Evolutionary conservation across 2,329 filamentous ascomycete species (phyloP).

Genomic region (Lachnellula subtilissima): DNA sequence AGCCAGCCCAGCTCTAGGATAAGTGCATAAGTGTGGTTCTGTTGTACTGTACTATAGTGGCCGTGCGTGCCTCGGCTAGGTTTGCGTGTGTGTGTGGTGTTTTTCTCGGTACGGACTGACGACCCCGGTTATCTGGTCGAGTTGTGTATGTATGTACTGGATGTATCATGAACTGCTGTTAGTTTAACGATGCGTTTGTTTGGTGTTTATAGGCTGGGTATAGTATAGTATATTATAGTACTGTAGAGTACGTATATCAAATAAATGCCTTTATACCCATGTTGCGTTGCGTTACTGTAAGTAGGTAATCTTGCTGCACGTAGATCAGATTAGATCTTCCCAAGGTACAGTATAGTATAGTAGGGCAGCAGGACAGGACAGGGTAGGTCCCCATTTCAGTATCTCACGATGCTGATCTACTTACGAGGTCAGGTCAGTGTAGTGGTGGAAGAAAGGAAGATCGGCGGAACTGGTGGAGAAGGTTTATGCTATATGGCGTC

Average conservation of each 20-base stretch:
- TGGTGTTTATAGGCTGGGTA: not conserved
- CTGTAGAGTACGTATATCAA: not conserved
- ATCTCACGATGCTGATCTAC: no score
- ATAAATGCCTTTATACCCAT: not conserved
- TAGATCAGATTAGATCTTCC: no score
- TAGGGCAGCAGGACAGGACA: no score
- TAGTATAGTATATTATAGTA: not conserved
- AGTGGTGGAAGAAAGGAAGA: not conserved
- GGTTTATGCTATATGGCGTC: conserved; percentile 8
- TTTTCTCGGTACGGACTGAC: not conserved
- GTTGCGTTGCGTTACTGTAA: not conserved
- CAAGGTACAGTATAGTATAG: no score
- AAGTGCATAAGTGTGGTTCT: not conserved
- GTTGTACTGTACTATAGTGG: not conserved
- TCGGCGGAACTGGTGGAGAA: not conserved
- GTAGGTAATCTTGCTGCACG: not conserved
- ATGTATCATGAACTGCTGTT: no score
- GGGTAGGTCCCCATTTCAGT: no score
- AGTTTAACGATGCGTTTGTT: no score
- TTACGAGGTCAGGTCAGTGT: not conserved
- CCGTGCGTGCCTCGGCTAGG: not conserved
- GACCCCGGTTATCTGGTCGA: not conserved
- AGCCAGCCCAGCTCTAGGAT: not conserved
- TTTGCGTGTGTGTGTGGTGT: not conserved
- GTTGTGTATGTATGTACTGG: no score